Evolutionary conservation across 139 green algal species (phyloP).

Genomic region (Chlamydomonas sp.): DNA sequence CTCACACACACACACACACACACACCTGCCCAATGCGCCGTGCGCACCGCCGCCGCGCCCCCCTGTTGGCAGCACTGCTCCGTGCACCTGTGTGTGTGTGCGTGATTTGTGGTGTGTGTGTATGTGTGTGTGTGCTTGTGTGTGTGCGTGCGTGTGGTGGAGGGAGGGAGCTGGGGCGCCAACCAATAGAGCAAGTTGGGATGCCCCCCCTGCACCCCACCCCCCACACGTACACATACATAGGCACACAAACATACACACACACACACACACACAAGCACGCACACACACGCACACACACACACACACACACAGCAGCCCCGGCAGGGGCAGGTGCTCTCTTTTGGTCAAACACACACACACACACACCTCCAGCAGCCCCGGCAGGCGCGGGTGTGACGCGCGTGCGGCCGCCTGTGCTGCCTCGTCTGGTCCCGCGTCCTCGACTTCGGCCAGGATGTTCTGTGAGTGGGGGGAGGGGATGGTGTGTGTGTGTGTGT

Average conservation of each 20-base stretch:
- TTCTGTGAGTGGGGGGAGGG: constrained; percentile 11
- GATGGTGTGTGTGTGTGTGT: neutral
- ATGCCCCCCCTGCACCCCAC: too few relatives aligned
- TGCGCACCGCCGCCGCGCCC: too few relatives aligned
- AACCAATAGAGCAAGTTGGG: too few relatives aligned
- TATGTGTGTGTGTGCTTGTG: too few relatives aligned
- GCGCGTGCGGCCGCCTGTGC: neutral
- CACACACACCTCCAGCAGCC: constrained; percentile 37
- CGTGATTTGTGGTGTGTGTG: too few relatives aligned
- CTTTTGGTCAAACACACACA: constrained; percentile 8
- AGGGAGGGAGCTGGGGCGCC: too few relatives aligned
- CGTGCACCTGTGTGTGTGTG: constrained; percentile 6
- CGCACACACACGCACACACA: constrained; percentile 3
- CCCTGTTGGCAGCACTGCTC: neutral
- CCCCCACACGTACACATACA: too few relatives aligned
- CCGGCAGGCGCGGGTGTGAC: constrained; percentile 35
- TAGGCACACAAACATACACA: too few relatives aligned
- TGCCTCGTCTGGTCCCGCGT: constrained; percentile 10
- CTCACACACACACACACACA: too few relatives aligned
- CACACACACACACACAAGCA: too few relatives aligned
- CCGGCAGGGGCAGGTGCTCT: neutral
- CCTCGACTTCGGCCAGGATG: constrained; percentile 23
- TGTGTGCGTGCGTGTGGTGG: too few relatives aligned
- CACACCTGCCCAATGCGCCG: too few relatives aligned
- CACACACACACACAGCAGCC: neutral